Conservation (phyloP, 2,329 filamentous ascomycete species). For the Cryphonectria japonica region DNA sequence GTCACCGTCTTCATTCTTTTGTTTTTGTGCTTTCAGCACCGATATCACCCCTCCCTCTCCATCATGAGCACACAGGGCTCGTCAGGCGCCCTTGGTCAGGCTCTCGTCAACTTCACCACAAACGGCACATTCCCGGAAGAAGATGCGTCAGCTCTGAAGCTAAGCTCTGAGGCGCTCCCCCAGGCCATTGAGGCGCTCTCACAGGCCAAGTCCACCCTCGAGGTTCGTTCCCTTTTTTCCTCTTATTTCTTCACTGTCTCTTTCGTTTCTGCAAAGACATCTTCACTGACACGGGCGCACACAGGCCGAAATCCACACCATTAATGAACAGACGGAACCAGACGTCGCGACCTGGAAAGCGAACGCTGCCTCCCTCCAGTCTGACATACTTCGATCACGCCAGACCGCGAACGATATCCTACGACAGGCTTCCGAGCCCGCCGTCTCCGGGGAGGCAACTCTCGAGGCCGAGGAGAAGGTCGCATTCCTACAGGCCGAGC, state of each 20-base stretch:
- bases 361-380: constrained; percentile 81
- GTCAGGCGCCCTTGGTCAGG: constrained; percentile 51
- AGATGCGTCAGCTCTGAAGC: constrained; percentile 43
- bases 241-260: background rate
- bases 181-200: constrained; percentile 47
- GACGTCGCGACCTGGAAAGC: constrained; percentile 86
- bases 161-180: constrained; percentile 43
- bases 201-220: constrained; percentile 48
- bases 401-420: constrained; percentile 81
- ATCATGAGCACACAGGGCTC: constrained; percentile 14
- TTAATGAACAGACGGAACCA: constrained; percentile 76
- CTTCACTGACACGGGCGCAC: background rate
- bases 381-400: constrained; percentile 82
- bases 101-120: constrained; percentile 66
- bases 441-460: constrained; percentile 56
- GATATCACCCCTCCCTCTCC: background rate
- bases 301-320: constrained; percentile 68
- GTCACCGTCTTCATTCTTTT: background rate
- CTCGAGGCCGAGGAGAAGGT: constrained; percentile 58
- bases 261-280: background rate
- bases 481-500: constrained; percentile 60
- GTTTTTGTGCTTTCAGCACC: background rate
- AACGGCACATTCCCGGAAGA: constrained; percentile 53
- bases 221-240: constrained; percentile 38
- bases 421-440: constrained; percentile 70